These are phyloP conservation scores for Coprinopsis cinerea DNA, from an alignment of 768 basidiomycete species.

Conservation along the genomic window DNA sequence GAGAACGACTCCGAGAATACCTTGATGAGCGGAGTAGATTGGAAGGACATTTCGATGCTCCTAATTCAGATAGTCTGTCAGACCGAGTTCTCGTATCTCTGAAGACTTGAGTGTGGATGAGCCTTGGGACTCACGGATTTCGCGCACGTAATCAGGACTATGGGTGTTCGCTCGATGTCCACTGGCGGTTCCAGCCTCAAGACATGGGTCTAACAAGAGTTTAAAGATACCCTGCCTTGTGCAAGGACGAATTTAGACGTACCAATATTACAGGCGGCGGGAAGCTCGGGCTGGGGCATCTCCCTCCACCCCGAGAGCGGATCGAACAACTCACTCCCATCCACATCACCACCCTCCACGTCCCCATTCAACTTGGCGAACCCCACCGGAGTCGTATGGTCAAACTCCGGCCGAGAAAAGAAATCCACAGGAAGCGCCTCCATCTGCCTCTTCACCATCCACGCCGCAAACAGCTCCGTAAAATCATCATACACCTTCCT, in stretches of 20 bases:
- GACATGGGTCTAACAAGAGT: too few relatives aligned
- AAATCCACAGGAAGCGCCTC: constrained; percentile 1
- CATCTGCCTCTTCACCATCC: background rate
- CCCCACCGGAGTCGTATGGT: background rate
- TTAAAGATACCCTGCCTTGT: too few relatives aligned
- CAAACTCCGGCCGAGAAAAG: background rate
- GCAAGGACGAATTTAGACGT: too few relatives aligned
- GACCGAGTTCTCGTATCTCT: too few relatives aligned
- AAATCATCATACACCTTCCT: constrained; percentile 2
- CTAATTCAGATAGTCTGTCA: too few relatives aligned
- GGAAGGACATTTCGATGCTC: too few relatives aligned
- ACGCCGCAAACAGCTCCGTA: background rate
- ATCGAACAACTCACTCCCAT: constrained; percentile 1
- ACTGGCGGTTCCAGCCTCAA: too few relatives aligned
- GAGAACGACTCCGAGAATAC: too few relatives aligned
- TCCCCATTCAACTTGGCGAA: background rate
- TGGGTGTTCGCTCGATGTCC: background rate
- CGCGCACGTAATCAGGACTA: too few relatives aligned
- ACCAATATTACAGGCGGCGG: background rate
- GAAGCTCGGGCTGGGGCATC: background rate
- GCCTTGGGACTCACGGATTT: too few relatives aligned
- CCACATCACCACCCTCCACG: background rate
- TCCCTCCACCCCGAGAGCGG: background rate
- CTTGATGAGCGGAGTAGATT: too few relatives aligned
- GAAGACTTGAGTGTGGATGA: too few relatives aligned